Evolutionary conservation across 345 rosid species (phyloP), one percentile per base, ranked within the genome.

Genomic region (Gossypium raimondii): DNA sequence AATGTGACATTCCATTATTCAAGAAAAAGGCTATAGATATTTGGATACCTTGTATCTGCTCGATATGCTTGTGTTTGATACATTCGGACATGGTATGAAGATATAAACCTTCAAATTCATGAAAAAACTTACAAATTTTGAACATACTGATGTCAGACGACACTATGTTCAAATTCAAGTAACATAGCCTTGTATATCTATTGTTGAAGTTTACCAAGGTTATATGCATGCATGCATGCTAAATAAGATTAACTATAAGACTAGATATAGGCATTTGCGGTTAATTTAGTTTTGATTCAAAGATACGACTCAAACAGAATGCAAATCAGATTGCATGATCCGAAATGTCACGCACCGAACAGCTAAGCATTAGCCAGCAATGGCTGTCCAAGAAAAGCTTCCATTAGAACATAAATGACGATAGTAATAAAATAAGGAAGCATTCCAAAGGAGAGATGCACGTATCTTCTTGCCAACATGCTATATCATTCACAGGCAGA

Each of bases 291-390:
- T 34, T 38, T 65, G 69, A 22, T 67, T 58, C 62, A 47, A 66
- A 43, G 34, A 18, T 74, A 67, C n/a, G 56, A 52, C 52, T 52
- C 53, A 41, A 65, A 63, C 17, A 47, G 67, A 63, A 77, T 43
- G 73, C 34, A 78, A 74, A 80, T 81, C 57, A 57, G 70, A 77
- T 66, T 77, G 24, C 60, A 66, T 9, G 18, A 76, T 59, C 71
- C 68, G 51, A 11, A 67, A 44, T 20, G 70, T 55, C 70, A 45
- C 12, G 53, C 34, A 44, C 50, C 3, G 9, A 56, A 52, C 7
- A 17, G 53, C 71, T 34, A 24, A 60, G 67, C 44, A 72, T 38
- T 45, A 18, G 67, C 76, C 47, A 9, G 55, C 14, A 34, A 66
- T 77, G 53, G 72, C 47, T 20, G 34, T 52, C 27, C 48, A 72